Conservation (phyloP, 345 rosid genomes). For the Abelmoschus esculentus region DNA sequence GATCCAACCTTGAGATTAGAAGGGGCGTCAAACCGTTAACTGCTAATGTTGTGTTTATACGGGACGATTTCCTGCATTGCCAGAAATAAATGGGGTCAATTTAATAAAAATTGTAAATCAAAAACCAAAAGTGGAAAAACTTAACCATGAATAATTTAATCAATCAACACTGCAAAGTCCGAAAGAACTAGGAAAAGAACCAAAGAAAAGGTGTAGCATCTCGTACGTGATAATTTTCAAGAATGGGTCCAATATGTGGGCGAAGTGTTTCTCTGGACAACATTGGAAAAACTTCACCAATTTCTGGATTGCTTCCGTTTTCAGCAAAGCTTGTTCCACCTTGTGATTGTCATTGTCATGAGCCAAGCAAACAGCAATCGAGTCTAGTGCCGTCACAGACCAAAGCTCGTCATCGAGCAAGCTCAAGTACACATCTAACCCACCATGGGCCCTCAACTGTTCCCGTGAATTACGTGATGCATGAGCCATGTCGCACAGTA, state of each 20-base stretch:
- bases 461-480: conserved; percentile 98
- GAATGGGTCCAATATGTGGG: conserved; percentile 96
- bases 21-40: conserved; percentile 94
- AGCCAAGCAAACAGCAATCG: conserved; percentile 95
- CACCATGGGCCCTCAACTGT: conserved; percentile 95
- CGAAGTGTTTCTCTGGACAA: conserved; percentile 94
- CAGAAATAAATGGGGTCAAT: conserved; percentile 10
- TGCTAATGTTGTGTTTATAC: conserved; percentile 89
- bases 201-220: not conserved
- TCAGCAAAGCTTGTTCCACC: conserved; percentile 93
- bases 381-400: conserved; percentile 94
- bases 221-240: conserved; percentile 92
- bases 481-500: conserved; percentile 98
- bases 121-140: not conserved
- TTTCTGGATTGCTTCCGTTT: conserved; percentile 80
- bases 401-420: conserved; percentile 79
- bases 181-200: not conserved
- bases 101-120: not conserved
- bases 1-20: conserved; percentile 82
- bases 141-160: not conserved
- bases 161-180: not conserved
- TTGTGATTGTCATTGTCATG: conserved; percentile 93
- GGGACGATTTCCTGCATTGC: conserved; percentile 74
- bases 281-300: conserved; percentile 86
- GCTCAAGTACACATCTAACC: conserved; percentile 86